A percentile compares a stretch with the other conserved stretches of the same genome.
Evolutionary conservation across 1,284 basidiomycete genomes (phyloP).

Genomic region (Neotropicomus parvogracilis): DNA sequence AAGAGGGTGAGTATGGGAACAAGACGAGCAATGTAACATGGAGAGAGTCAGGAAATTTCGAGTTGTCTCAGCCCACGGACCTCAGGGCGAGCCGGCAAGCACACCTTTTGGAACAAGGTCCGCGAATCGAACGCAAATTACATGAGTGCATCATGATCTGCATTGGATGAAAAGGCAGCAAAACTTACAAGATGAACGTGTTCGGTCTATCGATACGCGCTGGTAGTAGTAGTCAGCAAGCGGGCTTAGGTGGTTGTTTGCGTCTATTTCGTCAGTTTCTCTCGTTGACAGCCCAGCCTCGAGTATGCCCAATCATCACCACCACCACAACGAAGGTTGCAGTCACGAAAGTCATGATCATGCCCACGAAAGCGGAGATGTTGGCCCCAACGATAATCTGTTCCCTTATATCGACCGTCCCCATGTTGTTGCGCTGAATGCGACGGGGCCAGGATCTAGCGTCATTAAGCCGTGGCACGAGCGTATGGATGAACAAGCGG

Average conservation of each 20-base stretch:
- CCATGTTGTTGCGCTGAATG: slow-evolving; percentile 72
- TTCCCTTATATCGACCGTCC: slow-evolving; percentile 64
- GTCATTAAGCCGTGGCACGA: slow-evolving; percentile 78
- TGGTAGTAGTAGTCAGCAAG: background rate
- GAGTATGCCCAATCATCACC: slow-evolving; percentile 46
- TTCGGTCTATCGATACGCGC: background rate
- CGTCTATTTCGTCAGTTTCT: slow-evolving; percentile 6
- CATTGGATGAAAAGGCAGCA: slow-evolving; percentile 1
- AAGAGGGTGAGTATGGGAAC: slow-evolving; percentile 14
- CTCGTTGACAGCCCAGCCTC: too few species aligned
- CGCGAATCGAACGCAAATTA: slow-evolving; percentile 81
- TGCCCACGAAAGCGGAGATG: slow-evolving; percentile 45
- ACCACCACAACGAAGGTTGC: slow-evolving; percentile 49
- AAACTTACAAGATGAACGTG: slow-evolving; percentile 18
- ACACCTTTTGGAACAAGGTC: slow-evolving; percentile 62
- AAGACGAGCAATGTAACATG: slow-evolving; percentile 1
- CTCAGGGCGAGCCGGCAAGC: slow-evolving; percentile 72
- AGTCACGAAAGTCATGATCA: slow-evolving; percentile 55
- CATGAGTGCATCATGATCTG: slow-evolving; percentile 54
- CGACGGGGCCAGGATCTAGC: slow-evolving; percentile 43
- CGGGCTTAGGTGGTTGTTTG: slow-evolving; percentile 19
- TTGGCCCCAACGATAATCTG: slow-evolving; percentile 67
- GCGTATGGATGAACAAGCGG: slow-evolving; percentile 59
- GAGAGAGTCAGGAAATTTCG: slow-evolving; percentile 39
- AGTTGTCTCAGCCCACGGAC: slow-evolving; percentile 66